These are phyloP conservation scores for Trichophyton equinum DNA, from an alignment of 2,329 filamentous ascomycete genomes.

Conservation along the genomic window DNA sequence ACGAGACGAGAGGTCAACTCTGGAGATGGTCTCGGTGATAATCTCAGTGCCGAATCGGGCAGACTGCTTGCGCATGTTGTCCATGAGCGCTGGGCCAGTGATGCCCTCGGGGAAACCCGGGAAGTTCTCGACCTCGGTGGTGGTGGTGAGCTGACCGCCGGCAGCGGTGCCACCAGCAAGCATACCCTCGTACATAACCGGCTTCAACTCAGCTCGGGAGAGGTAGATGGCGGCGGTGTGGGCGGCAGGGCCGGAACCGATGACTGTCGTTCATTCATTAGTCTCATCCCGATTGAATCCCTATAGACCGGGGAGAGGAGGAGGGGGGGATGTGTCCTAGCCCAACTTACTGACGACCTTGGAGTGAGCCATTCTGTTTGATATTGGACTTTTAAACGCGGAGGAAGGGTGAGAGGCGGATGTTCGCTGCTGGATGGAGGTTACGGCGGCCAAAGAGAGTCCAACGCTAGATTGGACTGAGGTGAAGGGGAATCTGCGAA, in stretches of 20 bases:
- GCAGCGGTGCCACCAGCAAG: conserved; percentile 93
- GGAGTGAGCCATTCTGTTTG: conserved; percentile 64
- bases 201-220: conserved; percentile 83
- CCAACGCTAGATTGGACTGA: conserved; percentile 61
- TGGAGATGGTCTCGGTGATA: conserved; percentile 81
- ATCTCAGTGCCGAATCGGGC: conserved; percentile 86
- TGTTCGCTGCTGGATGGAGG: conserved; percentile 52
- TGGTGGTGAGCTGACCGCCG: conserved; percentile 93
- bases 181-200: conserved; percentile 95
- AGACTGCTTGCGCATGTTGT: conserved; percentile 85
- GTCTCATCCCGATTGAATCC: neutral
- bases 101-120: conserved; percentile 87
- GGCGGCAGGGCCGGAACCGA: conserved; percentile 91
- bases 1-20: conserved; percentile 67
- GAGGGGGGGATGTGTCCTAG: neutral
- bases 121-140: conserved; percentile 97
- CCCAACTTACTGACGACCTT: conserved; percentile 72
- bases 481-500: conserved; percentile 50
- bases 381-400: conserved; percentile 17
- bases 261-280: conserved; percentile 37
- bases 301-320: too few relatives aligned
- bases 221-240: conserved; percentile 97
- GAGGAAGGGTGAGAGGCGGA: conserved; percentile 30
- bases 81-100: conserved; percentile 82
- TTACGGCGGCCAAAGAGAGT: conserved; percentile 60